Percentiles rank a stretch among this genome's conserved stretches.
Evolutionary conservation across 129 eudicot genomes (phyloP).

Genomic region (Lactuca sativa): DNA sequence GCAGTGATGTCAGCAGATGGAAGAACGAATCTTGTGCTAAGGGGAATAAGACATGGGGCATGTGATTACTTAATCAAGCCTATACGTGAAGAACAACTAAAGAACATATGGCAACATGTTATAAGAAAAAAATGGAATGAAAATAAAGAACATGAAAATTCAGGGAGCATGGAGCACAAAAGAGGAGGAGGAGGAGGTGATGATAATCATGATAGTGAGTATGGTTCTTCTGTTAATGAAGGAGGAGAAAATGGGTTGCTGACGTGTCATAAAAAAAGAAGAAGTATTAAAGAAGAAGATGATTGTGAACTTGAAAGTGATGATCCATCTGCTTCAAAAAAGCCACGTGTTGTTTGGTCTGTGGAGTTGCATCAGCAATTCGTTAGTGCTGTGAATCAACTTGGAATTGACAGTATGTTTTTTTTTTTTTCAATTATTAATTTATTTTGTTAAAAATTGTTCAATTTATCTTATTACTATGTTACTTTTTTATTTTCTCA

Average conservation of each 20-base stretch:
- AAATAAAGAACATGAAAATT: conserved; percentile 63
- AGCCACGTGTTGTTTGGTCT: conserved; percentile 82
- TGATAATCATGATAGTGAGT: conserved; percentile 45
- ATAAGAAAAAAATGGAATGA: conserved; percentile 65
- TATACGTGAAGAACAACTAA: conserved; percentile 67
- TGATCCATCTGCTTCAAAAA: conserved; percentile 58
- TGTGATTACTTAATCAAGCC: conserved; percentile 84
- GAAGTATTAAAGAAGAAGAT: conserved; percentile 65
- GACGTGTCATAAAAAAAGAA: conserved; percentile 55
- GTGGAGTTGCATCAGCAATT: conserved; percentile 86
- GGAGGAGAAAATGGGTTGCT: conserved; percentile 53
- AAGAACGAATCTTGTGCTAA: conserved; percentile 62
- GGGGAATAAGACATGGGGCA: conserved; percentile 80
- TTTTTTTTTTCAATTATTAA: background rate
- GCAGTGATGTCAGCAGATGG: conserved; percentile 91
- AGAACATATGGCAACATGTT: conserved; percentile 91
- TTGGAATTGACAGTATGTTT: conserved; percentile 76
- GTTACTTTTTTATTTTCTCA: conserved; percentile 27
- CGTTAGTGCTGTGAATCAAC: conserved; percentile 70
- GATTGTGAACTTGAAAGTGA: conserved; percentile 65
- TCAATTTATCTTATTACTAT: background rate
- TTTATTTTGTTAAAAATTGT: background rate
- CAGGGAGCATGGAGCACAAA: conserved; percentile 57
- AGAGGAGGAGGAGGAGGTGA: conserved; percentile 18
- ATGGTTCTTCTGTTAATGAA: conserved; percentile 66